Base-by-base conservation (phyloP, 2,329 filamentous ascomycete genomes). In the Sclerotinia borealis region DNA sequence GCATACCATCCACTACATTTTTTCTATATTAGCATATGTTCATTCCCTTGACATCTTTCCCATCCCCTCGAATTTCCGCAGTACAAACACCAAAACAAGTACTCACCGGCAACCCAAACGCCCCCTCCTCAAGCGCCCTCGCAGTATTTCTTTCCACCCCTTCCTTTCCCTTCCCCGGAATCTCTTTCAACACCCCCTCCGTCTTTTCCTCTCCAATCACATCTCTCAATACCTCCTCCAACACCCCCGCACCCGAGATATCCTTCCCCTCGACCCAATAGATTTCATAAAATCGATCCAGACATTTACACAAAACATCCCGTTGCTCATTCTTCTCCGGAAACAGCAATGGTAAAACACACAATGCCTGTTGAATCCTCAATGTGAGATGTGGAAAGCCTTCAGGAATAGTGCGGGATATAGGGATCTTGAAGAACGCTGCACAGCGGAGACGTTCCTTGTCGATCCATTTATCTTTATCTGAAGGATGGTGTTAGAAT, bases 391-490 rank as follows among this genome's bases (percentile, higher is more conserved):
- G 51, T 3, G 51, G 51, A 29, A 54, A 54, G 0, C 51, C 51
- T 1, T n/a, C 10, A 6, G 51, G 51, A 10, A 25, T 27, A 2
- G 17, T n/a, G 3, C 8, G 6, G 2, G 34, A 27, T 1, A 41
- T 54, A 10, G 55, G 55, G 19, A 47, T 59, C 4, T 22, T 7
- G 11, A 59, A 59, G 27, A 41, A 17, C 2, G 39, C 74, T 1
- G 82, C 76, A 81, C 81, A 85, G 63, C 84, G 82, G 25, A 73
- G 50, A 19, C 85, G 81, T 68, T 87, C 83, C 15, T 64, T 61
- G 41, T 77, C 72, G 64, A 85, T 83, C 80, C 81, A 88, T 73
- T 79, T 77, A 70, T 79, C 80, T 74, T 87, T 87, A 75, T 87
- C 83, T 85, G 27, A 17, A 17, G 3, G 27, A 3, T 19, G 10